phyloP scores from a whole-genome alignment of 805 yeast species.

The Metschnikowia gruessii region DNA sequence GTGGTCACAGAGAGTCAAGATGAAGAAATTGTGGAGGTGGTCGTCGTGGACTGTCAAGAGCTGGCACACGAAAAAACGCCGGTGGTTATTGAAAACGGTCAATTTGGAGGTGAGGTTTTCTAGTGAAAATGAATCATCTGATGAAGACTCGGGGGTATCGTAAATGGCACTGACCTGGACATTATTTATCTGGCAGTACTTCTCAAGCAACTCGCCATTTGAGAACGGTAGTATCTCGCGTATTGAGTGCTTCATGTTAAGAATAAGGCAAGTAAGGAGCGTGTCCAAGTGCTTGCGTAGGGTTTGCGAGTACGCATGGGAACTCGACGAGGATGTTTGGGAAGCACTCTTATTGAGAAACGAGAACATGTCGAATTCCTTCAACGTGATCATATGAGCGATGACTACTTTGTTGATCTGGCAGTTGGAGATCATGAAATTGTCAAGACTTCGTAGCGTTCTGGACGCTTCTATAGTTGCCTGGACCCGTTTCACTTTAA shows the following conservation, averaged over 20 bases:
- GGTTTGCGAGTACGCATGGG: conserved; percentile 3
- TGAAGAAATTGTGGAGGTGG: conserved; percentile 29
- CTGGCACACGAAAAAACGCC: conserved; percentile 40
- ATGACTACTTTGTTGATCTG: conserved; percentile 37
- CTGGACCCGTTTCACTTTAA: conserved; percentile 26
- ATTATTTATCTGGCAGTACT: conserved; percentile 39
- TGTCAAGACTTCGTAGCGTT: conserved; percentile 24
- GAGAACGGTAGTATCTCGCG: conserved; percentile 29
- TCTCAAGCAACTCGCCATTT: conserved; percentile 39
- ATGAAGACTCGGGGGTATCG: conserved; percentile 10
- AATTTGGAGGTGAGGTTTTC: conserved; percentile 20
- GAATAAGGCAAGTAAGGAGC: conserved; percentile 27
- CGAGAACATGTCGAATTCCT: conserved; percentile 31
- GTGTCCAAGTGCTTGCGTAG: conserved; percentile 23
- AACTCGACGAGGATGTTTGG: not conserved
- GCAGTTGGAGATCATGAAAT: conserved; percentile 34
- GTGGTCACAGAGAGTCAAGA: conserved; percentile 27
- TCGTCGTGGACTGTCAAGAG: conserved; percentile 35
- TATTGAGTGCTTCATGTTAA: conserved; percentile 30
- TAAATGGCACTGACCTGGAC: conserved; percentile 25
- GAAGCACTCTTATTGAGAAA: conserved; percentile 11
- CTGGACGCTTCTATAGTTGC: conserved; percentile 25
- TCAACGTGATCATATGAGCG: conserved; percentile 28
- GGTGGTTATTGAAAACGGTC: conserved; percentile 33
- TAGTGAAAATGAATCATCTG: conserved; percentile 7